Percentiles rank a stretch among this genome's conserved stretches.
These are phyloP conservation scores for Tilletia indica DNA, from an alignment of 1,284 basidiomycete genomes.

Conservation along the genomic window DNA sequence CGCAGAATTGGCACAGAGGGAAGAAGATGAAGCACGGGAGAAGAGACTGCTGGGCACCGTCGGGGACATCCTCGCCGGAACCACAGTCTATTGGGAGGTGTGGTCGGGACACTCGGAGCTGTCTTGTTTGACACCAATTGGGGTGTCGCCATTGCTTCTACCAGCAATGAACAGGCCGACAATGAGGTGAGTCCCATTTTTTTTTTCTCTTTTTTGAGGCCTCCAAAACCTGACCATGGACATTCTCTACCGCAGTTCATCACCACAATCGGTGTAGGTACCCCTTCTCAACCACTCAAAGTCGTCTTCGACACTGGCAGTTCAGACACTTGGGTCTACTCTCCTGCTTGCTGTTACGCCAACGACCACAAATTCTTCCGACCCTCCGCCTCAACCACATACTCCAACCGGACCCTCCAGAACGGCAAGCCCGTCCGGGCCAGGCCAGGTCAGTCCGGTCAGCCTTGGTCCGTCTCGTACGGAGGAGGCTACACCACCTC, in stretches of 20 bases:
- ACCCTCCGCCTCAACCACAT: constrained; percentile 31
- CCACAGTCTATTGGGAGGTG: constrained; percentile 21
- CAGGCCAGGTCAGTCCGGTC: constrained; percentile 27
- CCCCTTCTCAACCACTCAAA: constrained; percentile 31
- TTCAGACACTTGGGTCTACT: constrained; percentile 41
- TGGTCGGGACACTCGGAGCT: constrained; percentile 30
- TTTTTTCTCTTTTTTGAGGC: neutral
- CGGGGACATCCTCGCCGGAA: constrained; percentile 11
- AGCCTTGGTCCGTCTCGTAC: constrained; percentile 34
- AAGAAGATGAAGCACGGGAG: constrained; percentile 14
- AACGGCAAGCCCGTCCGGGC: constrained; percentile 25
- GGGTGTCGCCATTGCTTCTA: constrained; percentile 17
- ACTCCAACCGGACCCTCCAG: constrained; percentile 35
- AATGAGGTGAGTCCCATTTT: constrained; percentile 31
- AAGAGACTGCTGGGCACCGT: neutral
- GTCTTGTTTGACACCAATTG: constrained; percentile 36
- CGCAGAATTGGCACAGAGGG: constrained; percentile 19
- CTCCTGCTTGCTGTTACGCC: constrained; percentile 41
- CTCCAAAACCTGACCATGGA: neutral
- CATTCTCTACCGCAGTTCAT: constrained; percentile 26
- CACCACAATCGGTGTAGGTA: constrained; percentile 41
- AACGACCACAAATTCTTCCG: constrained; percentile 39
- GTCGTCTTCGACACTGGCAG: constrained; percentile 43
- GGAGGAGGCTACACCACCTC: constrained; percentile 28
- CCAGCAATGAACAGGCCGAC: constrained; percentile 34